Evolutionary conservation across 1,284 basidiomycete genomes (phyloP).

Genomic region (Pseudozyma sp.): DNA sequence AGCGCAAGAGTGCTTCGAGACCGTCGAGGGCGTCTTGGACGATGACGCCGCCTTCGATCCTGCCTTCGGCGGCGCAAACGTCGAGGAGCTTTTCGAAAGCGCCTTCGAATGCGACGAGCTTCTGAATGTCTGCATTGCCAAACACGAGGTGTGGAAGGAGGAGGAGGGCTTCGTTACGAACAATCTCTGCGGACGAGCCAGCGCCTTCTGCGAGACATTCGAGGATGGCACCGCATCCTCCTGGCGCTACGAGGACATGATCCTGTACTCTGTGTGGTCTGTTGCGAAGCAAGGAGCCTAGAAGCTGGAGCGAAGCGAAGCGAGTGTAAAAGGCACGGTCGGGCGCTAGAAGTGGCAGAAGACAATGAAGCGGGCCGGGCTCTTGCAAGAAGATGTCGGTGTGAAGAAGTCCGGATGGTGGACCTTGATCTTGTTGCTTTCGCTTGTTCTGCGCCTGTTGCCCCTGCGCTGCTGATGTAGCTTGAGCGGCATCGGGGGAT

Average conservation of each 20-base stretch:
- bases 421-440: conserved; percentile 40
- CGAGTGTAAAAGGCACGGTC: conserved; percentile 80
- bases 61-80: conserved; percentile 86
- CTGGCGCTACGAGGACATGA: conserved; percentile 85
- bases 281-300: conserved; percentile 79
- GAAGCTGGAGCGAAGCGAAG: conserved; percentile 85
- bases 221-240: conserved; percentile 78
- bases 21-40: conserved; percentile 87
- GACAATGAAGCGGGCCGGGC: conserved; percentile 79
- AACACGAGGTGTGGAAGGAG: conserved; percentile 84
- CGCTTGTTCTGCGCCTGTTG: conserved; percentile 23
- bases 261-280: conserved; percentile 82
- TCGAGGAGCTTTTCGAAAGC: conserved; percentile 95
- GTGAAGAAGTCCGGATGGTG: conserved; percentile 78
- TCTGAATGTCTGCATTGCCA: conserved; percentile 93
- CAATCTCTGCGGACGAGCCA: conserved; percentile 64
- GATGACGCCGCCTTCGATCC: conserved; percentile 85
- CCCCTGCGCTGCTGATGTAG: neutral
- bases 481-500: conserved; percentile 13
- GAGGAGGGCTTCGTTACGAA: conserved; percentile 73
- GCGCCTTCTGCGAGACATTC: conserved; percentile 72
- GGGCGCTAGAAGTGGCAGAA: conserved; percentile 75
- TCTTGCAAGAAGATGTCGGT: conserved; percentile 78
- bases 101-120: conserved; percentile 95
- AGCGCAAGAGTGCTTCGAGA: conserved; percentile 85